These are phyloP conservation scores for Mycena galericulata DNA, from an alignment of 768 basidiomycete species.

Conservation along the genomic window DNA sequence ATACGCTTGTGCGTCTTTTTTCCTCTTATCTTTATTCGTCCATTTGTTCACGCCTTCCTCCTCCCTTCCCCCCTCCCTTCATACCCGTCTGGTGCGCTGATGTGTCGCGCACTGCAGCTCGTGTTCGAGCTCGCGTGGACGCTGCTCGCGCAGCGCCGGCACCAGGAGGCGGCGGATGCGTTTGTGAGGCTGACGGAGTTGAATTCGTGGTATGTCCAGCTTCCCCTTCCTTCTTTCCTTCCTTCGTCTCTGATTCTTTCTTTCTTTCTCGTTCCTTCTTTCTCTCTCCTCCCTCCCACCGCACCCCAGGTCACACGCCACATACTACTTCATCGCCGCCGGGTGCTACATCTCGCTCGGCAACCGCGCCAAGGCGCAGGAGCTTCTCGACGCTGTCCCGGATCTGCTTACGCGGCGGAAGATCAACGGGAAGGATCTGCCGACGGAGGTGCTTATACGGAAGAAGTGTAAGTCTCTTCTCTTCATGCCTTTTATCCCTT, in stretches of 20 bases:
- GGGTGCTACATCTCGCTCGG: slow-evolving; percentile 75
- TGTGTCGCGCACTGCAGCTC: slow-evolving; percentile 55
- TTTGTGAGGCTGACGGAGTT: slow-evolving; percentile 74
- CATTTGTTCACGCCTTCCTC: neutral
- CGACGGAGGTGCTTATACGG: slow-evolving; percentile 82
- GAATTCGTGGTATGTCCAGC: slow-evolving; percentile 70
- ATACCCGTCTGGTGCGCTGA: too few relatives aligned
- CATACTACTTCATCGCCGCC: slow-evolving; percentile 83
- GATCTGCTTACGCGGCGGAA: slow-evolving; percentile 65
- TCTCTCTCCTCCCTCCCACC: too few relatives aligned
- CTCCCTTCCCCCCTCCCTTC: neutral
- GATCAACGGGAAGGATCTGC: slow-evolving; percentile 74
- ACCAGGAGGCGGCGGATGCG: slow-evolving; percentile 74
- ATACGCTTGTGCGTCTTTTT: slow-evolving; percentile 66
- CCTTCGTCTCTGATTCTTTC: neutral
- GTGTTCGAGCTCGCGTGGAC: slow-evolving; percentile 87
- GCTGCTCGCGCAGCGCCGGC: slow-evolving; percentile 70
- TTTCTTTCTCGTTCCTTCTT: neutral
- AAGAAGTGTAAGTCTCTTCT: slow-evolving; percentile 68
- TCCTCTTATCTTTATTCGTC: neutral
- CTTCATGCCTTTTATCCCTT: neutral
- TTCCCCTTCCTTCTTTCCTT: neutral
- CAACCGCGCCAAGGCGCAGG: slow-evolving; percentile 68
- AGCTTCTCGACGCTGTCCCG: slow-evolving; percentile 71
- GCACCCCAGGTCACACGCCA: slow-evolving; percentile 74